Conservation (phyloP, 805 yeast genomes). For the Peterozyma toletana region DNA sequence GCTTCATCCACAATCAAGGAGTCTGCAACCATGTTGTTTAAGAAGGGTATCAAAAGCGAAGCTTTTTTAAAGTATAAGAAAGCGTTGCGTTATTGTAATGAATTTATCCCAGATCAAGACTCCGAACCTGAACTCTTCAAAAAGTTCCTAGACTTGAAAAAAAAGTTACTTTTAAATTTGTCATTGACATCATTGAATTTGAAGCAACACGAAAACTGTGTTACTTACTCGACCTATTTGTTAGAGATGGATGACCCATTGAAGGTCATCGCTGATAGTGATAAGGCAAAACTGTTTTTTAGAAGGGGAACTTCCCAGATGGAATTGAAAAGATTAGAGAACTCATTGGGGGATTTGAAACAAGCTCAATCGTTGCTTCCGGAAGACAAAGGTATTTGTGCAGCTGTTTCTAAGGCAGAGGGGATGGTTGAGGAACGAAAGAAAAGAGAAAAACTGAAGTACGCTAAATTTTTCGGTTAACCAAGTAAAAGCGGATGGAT, state of each 20-base stretch:
- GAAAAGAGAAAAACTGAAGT: slow-evolving; percentile 43
- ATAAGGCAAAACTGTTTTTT: slow-evolving; percentile 51
- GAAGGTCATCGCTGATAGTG: slow-evolving; percentile 20
- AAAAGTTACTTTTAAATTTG: slow-evolving; percentile 48
- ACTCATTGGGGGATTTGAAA: slow-evolving; percentile 23
- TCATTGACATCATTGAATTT: slow-evolving; percentile 46
- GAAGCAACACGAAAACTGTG: slow-evolving; percentile 38
- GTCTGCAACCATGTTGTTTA: slow-evolving; percentile 57
- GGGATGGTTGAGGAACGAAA: slow-evolving; percentile 32
- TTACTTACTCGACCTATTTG: slow-evolving; percentile 48
- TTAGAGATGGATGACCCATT: slow-evolving; percentile 36
- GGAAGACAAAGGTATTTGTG: slow-evolving; percentile 39
- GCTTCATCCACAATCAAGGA: slow-evolving; percentile 55
- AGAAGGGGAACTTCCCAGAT: slow-evolving; percentile 34
- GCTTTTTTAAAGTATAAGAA: slow-evolving; percentile 61
- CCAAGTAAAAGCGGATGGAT: not conserved
- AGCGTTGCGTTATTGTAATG: slow-evolving; percentile 63
- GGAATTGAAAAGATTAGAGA: no score
- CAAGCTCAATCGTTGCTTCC: slow-evolving; percentile 37
- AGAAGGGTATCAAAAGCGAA: slow-evolving; percentile 49
- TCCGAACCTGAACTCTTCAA: slow-evolving; percentile 44
- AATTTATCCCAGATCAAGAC: slow-evolving; percentile 63
- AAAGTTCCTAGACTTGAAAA: slow-evolving; percentile 44
- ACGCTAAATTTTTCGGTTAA: slow-evolving; percentile 54
- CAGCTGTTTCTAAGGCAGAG: slow-evolving; percentile 36